Conservation (phyloP, 2,329 filamentous ascomycete species). For the Ophiostoma pallidulum region DNA sequence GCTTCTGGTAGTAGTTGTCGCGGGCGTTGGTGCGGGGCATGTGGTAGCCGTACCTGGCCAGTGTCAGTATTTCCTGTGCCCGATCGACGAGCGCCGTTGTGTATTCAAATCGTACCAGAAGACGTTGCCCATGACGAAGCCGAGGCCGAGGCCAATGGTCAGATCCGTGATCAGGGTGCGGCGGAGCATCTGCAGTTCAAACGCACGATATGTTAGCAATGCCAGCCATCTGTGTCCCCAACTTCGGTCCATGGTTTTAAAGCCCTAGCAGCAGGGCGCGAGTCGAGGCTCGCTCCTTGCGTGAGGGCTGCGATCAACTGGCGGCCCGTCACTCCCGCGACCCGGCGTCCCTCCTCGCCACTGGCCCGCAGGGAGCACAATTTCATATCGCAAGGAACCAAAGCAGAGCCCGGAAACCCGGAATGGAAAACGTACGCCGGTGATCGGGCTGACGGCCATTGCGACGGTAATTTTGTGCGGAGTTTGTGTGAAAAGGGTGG, state of each 20-base stretch:
- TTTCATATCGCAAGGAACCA: background rate
- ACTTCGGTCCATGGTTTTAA: background rate
- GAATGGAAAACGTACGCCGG: constrained; percentile 46
- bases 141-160: constrained; percentile 43
- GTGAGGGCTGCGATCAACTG: background rate
- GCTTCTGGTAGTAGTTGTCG: constrained; percentile 49
- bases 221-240: background rate
- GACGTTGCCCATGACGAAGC: constrained; percentile 43
- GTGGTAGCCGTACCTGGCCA: constrained; percentile 51
- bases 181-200: constrained; percentile 45
- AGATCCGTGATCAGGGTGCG: constrained; percentile 49
- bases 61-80: constrained; percentile 4
- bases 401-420: background rate
- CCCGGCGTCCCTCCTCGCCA: background rate
- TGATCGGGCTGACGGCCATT: constrained; percentile 50
- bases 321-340: background rate
- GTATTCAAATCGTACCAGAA: constrained; percentile 42
- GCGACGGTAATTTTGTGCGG: constrained; percentile 21
- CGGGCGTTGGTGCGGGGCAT: constrained; percentile 49
- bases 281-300: background rate
- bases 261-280: background rate
- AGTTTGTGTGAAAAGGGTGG: background rate
- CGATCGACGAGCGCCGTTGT: background rate
- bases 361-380: too few species aligned
- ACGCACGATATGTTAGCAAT: constrained; percentile 5